A percentile compares a stretch with the other conserved stretches of the same genome.
phyloP scores from a whole-genome alignment of 148 eudicot genomes.

The Mesembryanthemum crystallinum region DNA sequence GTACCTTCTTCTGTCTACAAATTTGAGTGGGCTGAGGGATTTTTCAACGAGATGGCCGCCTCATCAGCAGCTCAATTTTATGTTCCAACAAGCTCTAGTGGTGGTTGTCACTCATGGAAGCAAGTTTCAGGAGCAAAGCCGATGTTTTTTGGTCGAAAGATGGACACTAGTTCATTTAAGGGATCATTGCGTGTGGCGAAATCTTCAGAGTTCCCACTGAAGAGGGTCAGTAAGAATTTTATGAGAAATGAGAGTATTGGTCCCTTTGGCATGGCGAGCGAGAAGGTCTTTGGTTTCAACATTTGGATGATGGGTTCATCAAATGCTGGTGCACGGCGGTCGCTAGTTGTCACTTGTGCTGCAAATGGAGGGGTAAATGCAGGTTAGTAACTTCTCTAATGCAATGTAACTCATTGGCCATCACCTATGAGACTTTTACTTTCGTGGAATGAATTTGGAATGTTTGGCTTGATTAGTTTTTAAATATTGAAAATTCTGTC shows the following conservation, averaged over 20 bases:
- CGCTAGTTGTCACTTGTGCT: constrained; percentile 22
- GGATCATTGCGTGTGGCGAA: constrained; percentile 2
- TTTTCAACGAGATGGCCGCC: constrained; percentile 20
- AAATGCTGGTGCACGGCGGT: neutral
- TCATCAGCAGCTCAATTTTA: constrained; percentile 19
- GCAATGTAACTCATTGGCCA: neutral
- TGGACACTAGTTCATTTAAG: constrained; percentile 9
- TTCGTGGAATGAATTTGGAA: neutral
- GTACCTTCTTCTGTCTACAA: neutral
- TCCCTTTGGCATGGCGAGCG: neutral
- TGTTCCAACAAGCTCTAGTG: constrained; percentile 13
- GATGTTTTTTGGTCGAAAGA: constrained; percentile 14
- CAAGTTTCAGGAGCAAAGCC: constrained; percentile 12
- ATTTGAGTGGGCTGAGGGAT: neutral
- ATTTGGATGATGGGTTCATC: constrained; percentile 11
- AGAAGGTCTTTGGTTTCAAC: constrained; percentile 10
- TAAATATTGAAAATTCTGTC: neutral
- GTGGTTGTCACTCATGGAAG: constrained; percentile 17
- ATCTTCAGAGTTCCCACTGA: neutral
- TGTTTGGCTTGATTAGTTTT: neutral
- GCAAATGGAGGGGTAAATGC: constrained; percentile 17
- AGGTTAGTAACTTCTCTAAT: constrained; percentile 12
- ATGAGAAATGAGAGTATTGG: constrained; percentile 10
- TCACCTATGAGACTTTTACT: no score
- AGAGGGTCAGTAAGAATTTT: neutral